These are phyloP conservation scores for Neckera pumila DNA, from an alignment of 225 moss, liverwort and hornwort species.

Conservation along the genomic window DNA sequence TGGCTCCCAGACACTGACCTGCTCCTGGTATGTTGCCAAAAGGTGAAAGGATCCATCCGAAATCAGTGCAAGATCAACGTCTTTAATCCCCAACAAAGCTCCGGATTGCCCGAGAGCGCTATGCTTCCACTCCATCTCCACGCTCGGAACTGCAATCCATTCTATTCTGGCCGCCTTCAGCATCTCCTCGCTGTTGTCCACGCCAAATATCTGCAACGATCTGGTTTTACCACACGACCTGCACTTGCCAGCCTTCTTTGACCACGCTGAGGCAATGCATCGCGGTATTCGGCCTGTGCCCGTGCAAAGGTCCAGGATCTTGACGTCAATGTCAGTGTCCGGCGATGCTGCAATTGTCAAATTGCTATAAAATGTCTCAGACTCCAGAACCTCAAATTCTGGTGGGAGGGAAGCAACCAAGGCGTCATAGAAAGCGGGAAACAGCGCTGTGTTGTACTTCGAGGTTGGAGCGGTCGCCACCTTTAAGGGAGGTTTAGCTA, in stretches of 20 bases:
- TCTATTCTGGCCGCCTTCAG: slow-evolving; percentile 10
- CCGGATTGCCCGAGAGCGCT: slow-evolving; percentile 14
- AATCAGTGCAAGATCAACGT: slow-evolving; percentile 20
- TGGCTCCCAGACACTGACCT: neutral
- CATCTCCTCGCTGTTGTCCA: slow-evolving; percentile 40
- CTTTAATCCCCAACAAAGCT: slow-evolving; percentile 2
- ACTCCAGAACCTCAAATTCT: slow-evolving; percentile 39
- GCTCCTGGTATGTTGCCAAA: slow-evolving; percentile 1
- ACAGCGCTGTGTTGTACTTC: slow-evolving; percentile 10
- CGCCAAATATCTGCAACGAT: slow-evolving; percentile 10
- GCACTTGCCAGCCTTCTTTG: slow-evolving; percentile 9
- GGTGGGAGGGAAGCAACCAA: slow-evolving; percentile 32
- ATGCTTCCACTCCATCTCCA: slow-evolving; percentile 23
- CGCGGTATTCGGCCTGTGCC: slow-evolving; percentile 35
- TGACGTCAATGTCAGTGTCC: slow-evolving; percentile 11
- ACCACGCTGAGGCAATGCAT: slow-evolving; percentile 24
- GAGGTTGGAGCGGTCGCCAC: neutral
- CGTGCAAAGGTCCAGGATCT: slow-evolving; percentile 39
- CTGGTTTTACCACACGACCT: slow-evolving; percentile 19
- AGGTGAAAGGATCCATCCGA: slow-evolving; percentile 42
- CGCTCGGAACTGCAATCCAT: slow-evolving; percentile 19
- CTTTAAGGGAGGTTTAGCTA: neutral
- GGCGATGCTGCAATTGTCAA: slow-evolving; percentile 9
- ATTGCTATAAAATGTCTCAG: slow-evolving; percentile 15
- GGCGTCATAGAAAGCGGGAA: slow-evolving; percentile 30